Evolutionary conservation across 2,329 filamentous ascomycete genomes (phyloP).

Genomic region (Colletotrichum tabaci): DNA sequence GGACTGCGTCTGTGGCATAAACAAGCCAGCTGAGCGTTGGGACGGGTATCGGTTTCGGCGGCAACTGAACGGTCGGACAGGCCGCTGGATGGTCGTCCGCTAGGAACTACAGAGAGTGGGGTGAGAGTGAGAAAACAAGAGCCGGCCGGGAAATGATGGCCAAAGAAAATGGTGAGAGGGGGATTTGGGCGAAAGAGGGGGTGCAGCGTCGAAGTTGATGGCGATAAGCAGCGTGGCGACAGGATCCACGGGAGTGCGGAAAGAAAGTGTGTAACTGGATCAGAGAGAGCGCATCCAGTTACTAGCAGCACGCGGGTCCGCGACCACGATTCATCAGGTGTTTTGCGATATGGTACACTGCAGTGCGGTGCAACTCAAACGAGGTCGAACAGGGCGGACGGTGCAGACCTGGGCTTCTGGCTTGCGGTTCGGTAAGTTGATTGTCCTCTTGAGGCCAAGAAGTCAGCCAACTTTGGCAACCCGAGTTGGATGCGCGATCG

Average conservation of each 20-base stretch:
- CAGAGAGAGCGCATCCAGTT: slow-evolving; percentile 28
- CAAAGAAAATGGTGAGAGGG: slow-evolving; percentile 2
- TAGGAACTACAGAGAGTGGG: background rate
- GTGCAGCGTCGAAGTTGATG: slow-evolving; percentile 13
- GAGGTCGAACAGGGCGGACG: background rate
- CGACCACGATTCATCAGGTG: slow-evolving; percentile 19
- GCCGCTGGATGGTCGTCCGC: slow-evolving; percentile 3
- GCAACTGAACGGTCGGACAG: slow-evolving; percentile 7
- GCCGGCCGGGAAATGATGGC: background rate
- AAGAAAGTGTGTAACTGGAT: slow-evolving; percentile 17
- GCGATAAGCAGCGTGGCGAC: slow-evolving; percentile 30
- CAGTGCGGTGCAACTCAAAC: slow-evolving; percentile 9
- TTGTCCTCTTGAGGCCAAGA: background rate
- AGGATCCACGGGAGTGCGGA: slow-evolving; percentile 25
- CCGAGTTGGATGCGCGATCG: background rate
- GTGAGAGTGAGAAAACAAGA: slow-evolving; percentile 3
- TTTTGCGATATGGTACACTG: slow-evolving; percentile 5
- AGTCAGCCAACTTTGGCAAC: background rate
- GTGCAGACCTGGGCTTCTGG: background rate
- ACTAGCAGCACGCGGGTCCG: slow-evolving; percentile 22
- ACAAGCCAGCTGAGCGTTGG: background rate
- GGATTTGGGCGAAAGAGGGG: background rate
- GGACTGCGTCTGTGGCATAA: background rate
- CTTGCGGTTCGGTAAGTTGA: background rate
- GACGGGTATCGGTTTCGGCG: slow-evolving; percentile 7